A percentile compares a stretch with the other conserved stretches of the same genome.
Conservation (phyloP, 768 basidiomycete species). For the Coprinellus micaceus region DNA sequence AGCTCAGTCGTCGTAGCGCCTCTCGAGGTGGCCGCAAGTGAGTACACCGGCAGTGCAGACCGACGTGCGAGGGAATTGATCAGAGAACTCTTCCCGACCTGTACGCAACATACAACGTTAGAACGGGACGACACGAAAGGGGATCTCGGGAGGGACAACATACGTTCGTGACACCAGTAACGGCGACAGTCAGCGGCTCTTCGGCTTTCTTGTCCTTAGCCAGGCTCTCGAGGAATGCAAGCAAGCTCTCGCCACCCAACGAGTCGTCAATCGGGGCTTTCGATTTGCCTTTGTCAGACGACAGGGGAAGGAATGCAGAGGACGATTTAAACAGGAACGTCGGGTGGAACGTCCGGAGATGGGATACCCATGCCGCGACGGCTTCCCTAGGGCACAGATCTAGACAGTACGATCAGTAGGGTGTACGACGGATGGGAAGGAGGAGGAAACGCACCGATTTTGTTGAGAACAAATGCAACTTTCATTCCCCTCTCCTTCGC, state of each 20-base stretch:
- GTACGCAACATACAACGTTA: neutral
- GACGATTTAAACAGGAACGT: conserved; percentile 74
- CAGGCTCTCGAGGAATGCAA: conserved; percentile 44
- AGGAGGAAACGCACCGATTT: conserved; percentile 64
- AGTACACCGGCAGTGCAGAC: conserved; percentile 54
- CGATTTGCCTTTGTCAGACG: conserved; percentile 34
- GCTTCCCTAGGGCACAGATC: conserved; percentile 81
- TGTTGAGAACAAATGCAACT: conserved; percentile 73
- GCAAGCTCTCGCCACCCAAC: conserved; percentile 53
- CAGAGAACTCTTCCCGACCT: conserved; percentile 84
- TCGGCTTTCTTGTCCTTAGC: conserved; percentile 45
- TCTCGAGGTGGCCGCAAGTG: conserved; percentile 45
- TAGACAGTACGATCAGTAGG: conserved; percentile 24
- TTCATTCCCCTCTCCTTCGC: conserved; percentile 37
- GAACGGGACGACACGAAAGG: neutral
- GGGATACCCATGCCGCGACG: conserved; percentile 61
- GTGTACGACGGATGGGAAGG: conserved; percentile 4
- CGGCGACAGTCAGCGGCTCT: conserved; percentile 61
- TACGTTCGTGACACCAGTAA: conserved; percentile 84
- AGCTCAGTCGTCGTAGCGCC: conserved; percentile 72
- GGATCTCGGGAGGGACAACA: conserved; percentile 22
- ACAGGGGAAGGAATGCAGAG: conserved; percentile 56
- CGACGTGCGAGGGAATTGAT: conserved; percentile 71
- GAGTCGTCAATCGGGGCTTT: conserved; percentile 49
- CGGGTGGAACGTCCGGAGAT: conserved; percentile 56